phyloP scores from a whole-genome alignment of 2,329 filamentous ascomycete genomes.

The Pseudogymnoascus sp. region DNA sequence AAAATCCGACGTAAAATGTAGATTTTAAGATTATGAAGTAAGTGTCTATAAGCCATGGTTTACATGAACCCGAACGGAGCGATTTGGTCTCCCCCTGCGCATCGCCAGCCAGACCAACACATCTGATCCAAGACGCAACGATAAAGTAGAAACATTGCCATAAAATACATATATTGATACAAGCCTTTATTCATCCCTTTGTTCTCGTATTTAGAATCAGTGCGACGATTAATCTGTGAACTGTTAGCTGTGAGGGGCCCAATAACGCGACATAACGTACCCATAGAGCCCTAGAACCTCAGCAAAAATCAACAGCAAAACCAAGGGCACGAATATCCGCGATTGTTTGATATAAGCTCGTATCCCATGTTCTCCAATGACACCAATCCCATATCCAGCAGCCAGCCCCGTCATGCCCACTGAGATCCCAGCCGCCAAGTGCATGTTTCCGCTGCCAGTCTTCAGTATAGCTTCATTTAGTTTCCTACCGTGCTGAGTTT shows the following conservation, averaged over 20 bases:
- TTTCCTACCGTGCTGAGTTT: not conserved
- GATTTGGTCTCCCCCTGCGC: not conserved
- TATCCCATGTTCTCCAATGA: slow-evolving; percentile 1
- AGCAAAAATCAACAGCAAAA: not conserved
- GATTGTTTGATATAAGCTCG: not conserved
- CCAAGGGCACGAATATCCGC: not conserved
- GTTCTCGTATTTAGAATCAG: not conserved
- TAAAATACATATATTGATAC: not conserved
- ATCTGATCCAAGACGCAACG: not conserved
- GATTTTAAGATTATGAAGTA: not conserved
- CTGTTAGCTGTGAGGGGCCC: not conserved
- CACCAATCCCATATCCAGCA: not conserved
- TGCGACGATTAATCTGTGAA: not conserved
- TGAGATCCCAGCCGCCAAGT: not conserved
- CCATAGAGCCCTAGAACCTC: not conserved
- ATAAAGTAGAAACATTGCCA: not conserved
- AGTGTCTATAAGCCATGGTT: not conserved
- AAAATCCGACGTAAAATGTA: no score
- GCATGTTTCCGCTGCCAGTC: not conserved
- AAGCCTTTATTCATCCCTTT: not conserved
- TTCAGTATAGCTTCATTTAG: not conserved
- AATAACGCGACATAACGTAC: not conserved
- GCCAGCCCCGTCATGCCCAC: not conserved
- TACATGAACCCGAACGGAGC: not conserved
- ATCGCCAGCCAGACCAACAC: not conserved